Percentiles rank a stretch among this genome's conserved stretches.
These are phyloP conservation scores for Ascoidea tarda DNA, from an alignment of 805 yeast species.

Conservation along the genomic window DNA sequence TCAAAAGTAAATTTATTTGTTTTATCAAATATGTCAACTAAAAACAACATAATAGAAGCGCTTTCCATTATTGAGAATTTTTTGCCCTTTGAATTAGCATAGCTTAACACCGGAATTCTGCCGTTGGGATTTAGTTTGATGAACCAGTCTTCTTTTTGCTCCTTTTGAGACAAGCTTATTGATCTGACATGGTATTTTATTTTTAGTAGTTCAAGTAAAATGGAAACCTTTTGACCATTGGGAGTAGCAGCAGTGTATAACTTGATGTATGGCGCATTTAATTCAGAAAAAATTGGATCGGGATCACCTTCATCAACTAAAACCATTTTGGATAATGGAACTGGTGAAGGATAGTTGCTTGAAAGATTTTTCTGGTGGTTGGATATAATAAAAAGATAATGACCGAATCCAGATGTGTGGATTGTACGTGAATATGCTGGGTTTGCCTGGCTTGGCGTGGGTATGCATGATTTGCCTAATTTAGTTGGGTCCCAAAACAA, in stretches of 20 bases:
- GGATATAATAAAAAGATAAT: no score
- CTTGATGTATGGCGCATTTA: slow-evolving; percentile 28
- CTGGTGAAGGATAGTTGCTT: no score
- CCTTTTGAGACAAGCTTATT: slow-evolving; percentile 27
- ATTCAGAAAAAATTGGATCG: slow-evolving; percentile 1
- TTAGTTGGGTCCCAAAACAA: no score
- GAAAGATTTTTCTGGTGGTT: no score
- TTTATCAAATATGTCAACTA: slow-evolving; percentile 47
- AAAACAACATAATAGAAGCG: slow-evolving; percentile 45
- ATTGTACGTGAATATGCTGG: no score
- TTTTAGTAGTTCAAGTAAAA: slow-evolving; percentile 19
- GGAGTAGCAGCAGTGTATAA: slow-evolving; percentile 28
- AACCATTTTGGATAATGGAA: no score
- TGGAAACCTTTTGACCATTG: slow-evolving; percentile 25
- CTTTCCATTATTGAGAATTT: slow-evolving; percentile 36
- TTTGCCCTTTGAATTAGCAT: slow-evolving; percentile 24
- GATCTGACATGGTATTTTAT: slow-evolving; percentile 20
- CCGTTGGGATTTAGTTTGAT: slow-evolving; percentile 48
- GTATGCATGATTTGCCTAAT: no score
- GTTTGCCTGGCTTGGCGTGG: no score
- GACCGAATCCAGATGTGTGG: no score
- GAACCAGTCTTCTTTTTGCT: slow-evolving; percentile 44
- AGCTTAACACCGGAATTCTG: slow-evolving; percentile 40
- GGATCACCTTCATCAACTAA: no score
- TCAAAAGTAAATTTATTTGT: slow-evolving; percentile 27